phyloP scores from a whole-genome alignment of 768 basidiomycete species.

The Suillus weaverae region DNA sequence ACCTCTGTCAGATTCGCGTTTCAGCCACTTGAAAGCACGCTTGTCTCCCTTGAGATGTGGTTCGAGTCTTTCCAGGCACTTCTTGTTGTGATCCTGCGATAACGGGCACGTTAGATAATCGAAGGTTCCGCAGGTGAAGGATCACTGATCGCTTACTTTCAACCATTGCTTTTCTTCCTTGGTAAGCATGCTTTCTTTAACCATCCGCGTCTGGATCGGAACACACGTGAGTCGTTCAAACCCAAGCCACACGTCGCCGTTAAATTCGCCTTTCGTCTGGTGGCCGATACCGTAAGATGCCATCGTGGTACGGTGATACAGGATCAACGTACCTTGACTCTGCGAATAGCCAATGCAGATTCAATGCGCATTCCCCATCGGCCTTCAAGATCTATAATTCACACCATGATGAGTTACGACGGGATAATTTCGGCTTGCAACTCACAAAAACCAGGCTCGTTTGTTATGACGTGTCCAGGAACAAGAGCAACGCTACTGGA shows the following conservation, averaged over 20 bases:
- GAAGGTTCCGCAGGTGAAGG: background rate
- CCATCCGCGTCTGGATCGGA: conserved; percentile 89
- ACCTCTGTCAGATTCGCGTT: conserved; percentile 70
- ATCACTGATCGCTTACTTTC: conserved; percentile 47
- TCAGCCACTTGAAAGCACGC: conserved; percentile 78
- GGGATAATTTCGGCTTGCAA: conserved; percentile 19
- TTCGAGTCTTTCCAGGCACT: conserved; percentile 62
- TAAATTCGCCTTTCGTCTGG: conserved; percentile 71
- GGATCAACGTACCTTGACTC: conserved; percentile 41
- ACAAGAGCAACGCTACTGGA: conserved; percentile 64
- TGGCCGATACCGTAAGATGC: conserved; percentile 12
- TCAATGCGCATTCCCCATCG: conserved; percentile 93
- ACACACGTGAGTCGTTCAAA: conserved; percentile 94
- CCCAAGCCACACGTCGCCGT: conserved; percentile 78
- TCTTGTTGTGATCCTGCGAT: conserved; percentile 76
- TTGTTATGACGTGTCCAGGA: conserved; percentile 90
- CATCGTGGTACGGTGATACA: conserved; percentile 9
- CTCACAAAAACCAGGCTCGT: conserved; percentile 93
- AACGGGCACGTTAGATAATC: conserved; percentile 12
- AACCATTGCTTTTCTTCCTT: conserved; percentile 89
- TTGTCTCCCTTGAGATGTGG: conserved; percentile 75
- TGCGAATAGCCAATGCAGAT: conserved; percentile 75
- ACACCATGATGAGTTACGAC: conserved; percentile 15
- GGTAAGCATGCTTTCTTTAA: conserved; percentile 79
- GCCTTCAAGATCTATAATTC: conserved; percentile 61